Evolutionary conservation across 1,284 basidiomycete genomes (phyloP), one percentile per base, ranked within the genome.

Genomic region (Apiotrichum gamsii): DNA sequence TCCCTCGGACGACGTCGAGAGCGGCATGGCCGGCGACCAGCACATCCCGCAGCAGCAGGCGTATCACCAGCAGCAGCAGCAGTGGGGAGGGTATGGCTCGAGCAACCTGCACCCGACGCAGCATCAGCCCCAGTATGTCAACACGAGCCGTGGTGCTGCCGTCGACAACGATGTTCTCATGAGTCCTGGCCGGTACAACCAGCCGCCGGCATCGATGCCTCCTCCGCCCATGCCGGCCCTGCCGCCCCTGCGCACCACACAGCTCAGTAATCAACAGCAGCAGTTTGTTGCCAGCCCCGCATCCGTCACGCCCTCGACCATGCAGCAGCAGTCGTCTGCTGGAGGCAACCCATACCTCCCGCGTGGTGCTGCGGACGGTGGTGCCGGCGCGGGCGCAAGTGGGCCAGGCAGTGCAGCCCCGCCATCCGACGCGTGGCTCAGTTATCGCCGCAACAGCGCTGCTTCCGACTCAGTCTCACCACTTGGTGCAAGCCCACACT

Each of bases 1-100:
- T 45, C 60, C 67, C 3, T 62, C 65, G 8, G 70, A 70, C 52
- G 70, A 73, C 44, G 70, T 73, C 23, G 69, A 72, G 51, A 64
- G 63, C 38, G 70, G 69, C 3, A 52, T 72, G 44, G 68, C 67
- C 10, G 60, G 57, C 34, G 58, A 51, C 36, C 41, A 41, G n/a
- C n/a, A n/a, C n/a, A n/a, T n/a, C n/a, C n/a, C n/a, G n/a, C n/a
- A n/a, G n/a, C n/a, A n/a, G n/a, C n/a, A n/a, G n/a, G n/a, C n/a
- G n/a, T n/a, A n/a, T n/a, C n/a, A n/a, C n/a, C n/a, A n/a, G n/a
- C n/a, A n/a, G n/a, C n/a, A n/a, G n/a, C n/a, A n/a, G 52, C 25
- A 28, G 11, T 54, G 39, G 45, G 45, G 20, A 25, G 25, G 25
- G 11, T 28, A 28, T 28, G 25, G 45, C 34, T 34, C 33, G 32